Evolutionary conservation across 371 early-diverging fungal genomes (phyloP).

Genomic region (Rhizopus arrhizus): DNA sequence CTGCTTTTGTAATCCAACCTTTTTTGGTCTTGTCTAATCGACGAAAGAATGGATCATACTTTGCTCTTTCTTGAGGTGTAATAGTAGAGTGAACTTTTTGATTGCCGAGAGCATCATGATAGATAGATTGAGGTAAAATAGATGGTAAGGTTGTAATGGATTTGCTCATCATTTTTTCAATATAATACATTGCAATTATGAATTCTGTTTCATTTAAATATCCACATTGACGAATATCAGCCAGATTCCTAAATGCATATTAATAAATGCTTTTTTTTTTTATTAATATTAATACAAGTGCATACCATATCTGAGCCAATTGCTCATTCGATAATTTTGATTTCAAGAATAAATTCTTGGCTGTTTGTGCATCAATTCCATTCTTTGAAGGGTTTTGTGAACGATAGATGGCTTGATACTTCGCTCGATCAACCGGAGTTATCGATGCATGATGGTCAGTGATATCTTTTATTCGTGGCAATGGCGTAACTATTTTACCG

Average conservation of each 20-base stretch:
- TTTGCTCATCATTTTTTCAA: constrained; percentile 69
- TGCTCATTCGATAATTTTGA: constrained; percentile 29
- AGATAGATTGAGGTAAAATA: constrained; percentile 18
- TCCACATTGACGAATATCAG: constrained; percentile 64
- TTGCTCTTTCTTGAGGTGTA: constrained; percentile 66
- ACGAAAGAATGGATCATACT: constrained; percentile 73
- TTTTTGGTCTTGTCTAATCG: constrained; percentile 57
- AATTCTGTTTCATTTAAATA: constrained; percentile 67
- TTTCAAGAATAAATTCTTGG: constrained; percentile 24
- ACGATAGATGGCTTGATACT: constrained; percentile 24
- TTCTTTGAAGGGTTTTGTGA: constrained; percentile 19
- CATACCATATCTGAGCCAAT: constrained; percentile 35
- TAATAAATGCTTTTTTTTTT: neutral
- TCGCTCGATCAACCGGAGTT: constrained; percentile 20
- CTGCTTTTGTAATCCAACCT: constrained; percentile 52
- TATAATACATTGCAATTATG: constrained; percentile 75
- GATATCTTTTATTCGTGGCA: constrained; percentile 52
- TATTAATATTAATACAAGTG: neutral
- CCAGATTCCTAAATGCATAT: constrained; percentile 44
- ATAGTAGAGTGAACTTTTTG: constrained; percentile 35
- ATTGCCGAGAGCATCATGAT: constrained; percentile 36
- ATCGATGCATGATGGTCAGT: constrained; percentile 9
- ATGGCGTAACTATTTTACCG: constrained; percentile 28
- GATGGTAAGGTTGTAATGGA: constrained; percentile 33
- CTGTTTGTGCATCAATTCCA: constrained; percentile 25